A percentile compares a stretch with the other conserved stretches of the same genome.
phyloP scores from a whole-genome alignment of 148 eudicot species.

The Cornus florida region DNA sequence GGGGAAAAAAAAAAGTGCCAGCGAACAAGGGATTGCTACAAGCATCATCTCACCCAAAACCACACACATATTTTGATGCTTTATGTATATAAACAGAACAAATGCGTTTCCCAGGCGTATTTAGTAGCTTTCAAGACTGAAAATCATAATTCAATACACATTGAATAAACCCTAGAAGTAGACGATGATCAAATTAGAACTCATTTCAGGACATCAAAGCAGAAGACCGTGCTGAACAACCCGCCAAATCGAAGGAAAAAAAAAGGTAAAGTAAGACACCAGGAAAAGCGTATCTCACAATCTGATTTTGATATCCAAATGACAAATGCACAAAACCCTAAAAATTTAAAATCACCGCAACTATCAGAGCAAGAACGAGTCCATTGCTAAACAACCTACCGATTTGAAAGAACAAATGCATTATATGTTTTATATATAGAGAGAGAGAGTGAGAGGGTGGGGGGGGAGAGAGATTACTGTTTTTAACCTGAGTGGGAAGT shows the following conservation, averaged over 20 bases:
- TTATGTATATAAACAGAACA: not conserved
- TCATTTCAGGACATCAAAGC: not conserved
- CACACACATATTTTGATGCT: not conserved
- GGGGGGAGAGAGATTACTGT: not conserved
- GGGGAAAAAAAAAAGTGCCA: not conserved
- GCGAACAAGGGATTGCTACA: not conserved
- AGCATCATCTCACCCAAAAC: constrained; percentile 7
- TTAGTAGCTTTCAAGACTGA: not conserved
- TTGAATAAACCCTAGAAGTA: constrained; percentile 4
- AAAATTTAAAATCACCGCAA: not conserved
- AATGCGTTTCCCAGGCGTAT: not conserved
- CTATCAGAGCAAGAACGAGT: not conserved
- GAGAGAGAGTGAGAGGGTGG: not conserved
- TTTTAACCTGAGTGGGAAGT: not conserved
- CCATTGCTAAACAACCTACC: not conserved
- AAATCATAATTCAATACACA: not conserved
- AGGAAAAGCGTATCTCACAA: not conserved
- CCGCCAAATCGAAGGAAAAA: not conserved
- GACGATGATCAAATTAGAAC: not conserved
- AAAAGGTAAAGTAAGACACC: too few relatives aligned
- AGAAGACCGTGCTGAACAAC: not conserved
- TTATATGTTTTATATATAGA: not conserved
- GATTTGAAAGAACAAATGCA: not conserved
- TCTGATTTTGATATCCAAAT: not conserved
- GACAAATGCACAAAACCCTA: not conserved